Conservation (phyloP, 2,329 filamentous ascomycete genomes). For the Ascochyta lentis region DNA sequence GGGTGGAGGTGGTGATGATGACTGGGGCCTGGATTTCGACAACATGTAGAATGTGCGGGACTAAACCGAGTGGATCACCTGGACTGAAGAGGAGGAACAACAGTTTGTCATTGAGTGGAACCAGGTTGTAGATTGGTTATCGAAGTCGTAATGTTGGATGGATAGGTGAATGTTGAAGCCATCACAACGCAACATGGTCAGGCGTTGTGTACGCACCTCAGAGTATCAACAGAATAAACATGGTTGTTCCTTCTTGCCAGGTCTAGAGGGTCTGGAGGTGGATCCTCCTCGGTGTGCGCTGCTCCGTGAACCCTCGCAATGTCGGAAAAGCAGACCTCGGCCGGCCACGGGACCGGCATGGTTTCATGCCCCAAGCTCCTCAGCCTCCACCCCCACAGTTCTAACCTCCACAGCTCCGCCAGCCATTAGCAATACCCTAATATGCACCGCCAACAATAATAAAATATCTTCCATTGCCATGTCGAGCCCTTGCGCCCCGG, state of each 20-base stretch:
- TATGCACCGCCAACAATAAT: constrained; percentile 11
- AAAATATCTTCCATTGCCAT: constrained; percentile 2
- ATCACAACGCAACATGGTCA: background rate
- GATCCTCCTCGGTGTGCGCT: constrained; percentile 9
- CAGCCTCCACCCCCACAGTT: constrained; percentile 16
- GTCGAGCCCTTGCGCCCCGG: constrained; percentile 1
- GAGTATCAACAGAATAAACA: background rate
- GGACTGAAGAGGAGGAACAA: background rate
- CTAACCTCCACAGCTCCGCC: constrained; percentile 11
- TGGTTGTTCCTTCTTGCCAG: background rate
- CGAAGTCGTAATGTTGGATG: background rate
- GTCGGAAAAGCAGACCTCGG: constrained; percentile 7
- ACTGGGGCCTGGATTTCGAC: constrained; percentile 53
- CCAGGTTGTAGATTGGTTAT: background rate
- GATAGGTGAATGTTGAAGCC: background rate
- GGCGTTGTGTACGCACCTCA: background rate
- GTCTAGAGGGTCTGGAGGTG: background rate
- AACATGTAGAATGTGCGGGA: constrained; percentile 37
- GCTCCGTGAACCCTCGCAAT: constrained; percentile 1
- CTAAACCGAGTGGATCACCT: background rate
- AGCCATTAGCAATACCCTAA: constrained; percentile 2
- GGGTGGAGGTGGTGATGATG: constrained; percentile 41
- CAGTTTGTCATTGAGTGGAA: background rate
- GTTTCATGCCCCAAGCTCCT: constrained; percentile 12
- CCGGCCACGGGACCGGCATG: constrained; percentile 14